Conservation (phyloP, 1,284 basidiomycete species). For the Stygiomarasmius scandens region DNA sequence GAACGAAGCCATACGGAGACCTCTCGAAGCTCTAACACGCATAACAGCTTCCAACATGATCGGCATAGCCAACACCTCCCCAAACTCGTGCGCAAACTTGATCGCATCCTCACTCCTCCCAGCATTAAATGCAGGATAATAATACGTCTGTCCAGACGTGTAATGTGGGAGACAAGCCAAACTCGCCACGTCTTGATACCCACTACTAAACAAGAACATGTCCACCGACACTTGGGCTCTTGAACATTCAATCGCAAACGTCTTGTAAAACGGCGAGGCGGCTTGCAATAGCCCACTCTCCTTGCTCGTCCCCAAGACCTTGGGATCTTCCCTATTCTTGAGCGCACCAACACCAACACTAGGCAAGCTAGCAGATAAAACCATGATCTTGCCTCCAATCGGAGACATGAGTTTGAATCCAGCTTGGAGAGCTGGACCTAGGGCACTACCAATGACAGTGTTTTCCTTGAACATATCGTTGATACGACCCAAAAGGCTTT, state of each 20-base stretch:
- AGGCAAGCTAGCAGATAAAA: constrained; percentile 87
- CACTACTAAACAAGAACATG: constrained; percentile 96
- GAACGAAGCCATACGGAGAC: constrained; percentile 96
- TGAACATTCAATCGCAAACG: constrained; percentile 98
- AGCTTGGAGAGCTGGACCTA: constrained; percentile 95
- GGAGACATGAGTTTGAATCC: constrained; percentile 91
- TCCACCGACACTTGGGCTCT: constrained; percentile 97
- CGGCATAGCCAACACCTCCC: constrained; percentile 89
- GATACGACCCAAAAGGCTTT: constrained; percentile 80
- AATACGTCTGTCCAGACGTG: constrained; percentile 97
- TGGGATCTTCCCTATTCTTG: constrained; percentile 96
- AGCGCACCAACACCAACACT: constrained; percentile 89
- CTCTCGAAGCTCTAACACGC: constrained; percentile 93
- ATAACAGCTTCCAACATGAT: constrained; percentile 98
- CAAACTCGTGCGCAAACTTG: constrained; percentile 98
- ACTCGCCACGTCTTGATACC: constrained; percentile 95
- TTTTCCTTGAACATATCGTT: constrained; percentile 98
- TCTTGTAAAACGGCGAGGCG: constrained; percentile 96
- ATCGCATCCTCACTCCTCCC: constrained; percentile 92
- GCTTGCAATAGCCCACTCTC: constrained; percentile 80
- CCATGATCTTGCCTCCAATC: constrained; percentile 93
- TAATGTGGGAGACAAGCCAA: constrained; percentile 93
- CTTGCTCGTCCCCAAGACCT: constrained; percentile 94
- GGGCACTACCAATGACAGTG: constrained; percentile 87
- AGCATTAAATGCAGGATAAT: constrained; percentile 98